Conservation (phyloP, 495 filamentous ascomycete species). For the Xylaria cubensis region DNA sequence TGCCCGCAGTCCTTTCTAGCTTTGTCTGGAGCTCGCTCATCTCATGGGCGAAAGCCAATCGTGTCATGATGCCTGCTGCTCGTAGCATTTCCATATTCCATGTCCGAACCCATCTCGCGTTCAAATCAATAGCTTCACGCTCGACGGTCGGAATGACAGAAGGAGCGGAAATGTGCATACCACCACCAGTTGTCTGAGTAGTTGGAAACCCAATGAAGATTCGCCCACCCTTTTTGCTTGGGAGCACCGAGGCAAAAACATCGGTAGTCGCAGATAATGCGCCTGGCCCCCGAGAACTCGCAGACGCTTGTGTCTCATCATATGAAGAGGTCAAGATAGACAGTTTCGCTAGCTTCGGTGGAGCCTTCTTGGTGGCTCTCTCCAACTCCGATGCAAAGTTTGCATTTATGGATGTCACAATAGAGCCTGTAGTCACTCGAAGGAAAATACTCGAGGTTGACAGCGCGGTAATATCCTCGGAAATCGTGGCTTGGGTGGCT, state of each 20-base stretch:
- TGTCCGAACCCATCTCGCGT: constrained; percentile 87
- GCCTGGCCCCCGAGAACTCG: constrained; percentile 48
- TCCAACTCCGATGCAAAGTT: constrained; percentile 86
- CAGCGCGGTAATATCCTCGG: constrained; percentile 69
- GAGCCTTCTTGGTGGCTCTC: constrained; percentile 94
- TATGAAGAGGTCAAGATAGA: constrained; percentile 90
- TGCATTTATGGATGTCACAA: constrained; percentile 71
- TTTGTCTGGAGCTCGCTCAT: constrained; percentile 76
- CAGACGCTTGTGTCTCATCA: constrained; percentile 75
- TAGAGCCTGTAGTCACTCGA: constrained; percentile 80
- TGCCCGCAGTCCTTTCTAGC: constrained; percentile 56
- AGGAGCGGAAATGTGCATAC: constrained; percentile 96
- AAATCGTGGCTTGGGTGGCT: constrained; percentile 59
- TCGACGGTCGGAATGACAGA: constrained; percentile 99
- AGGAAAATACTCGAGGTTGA: constrained; percentile 83
- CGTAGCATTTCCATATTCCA: constrained; percentile 98
- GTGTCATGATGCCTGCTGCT: constrained; percentile 85
- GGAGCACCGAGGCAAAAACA: constrained; percentile 88
- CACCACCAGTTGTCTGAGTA: constrained; percentile 91
- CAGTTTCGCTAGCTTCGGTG: constrained; percentile 83
- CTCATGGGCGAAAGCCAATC: constrained; percentile 84
- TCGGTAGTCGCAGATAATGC: constrained; percentile 65
- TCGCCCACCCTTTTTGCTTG: constrained; percentile 79
- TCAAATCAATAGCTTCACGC: constrained; percentile 94
- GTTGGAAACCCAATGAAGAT: constrained; percentile 99